phyloP scores from a whole-genome alignment of 345 rosid genomes.

The Populus nigra region DNA sequence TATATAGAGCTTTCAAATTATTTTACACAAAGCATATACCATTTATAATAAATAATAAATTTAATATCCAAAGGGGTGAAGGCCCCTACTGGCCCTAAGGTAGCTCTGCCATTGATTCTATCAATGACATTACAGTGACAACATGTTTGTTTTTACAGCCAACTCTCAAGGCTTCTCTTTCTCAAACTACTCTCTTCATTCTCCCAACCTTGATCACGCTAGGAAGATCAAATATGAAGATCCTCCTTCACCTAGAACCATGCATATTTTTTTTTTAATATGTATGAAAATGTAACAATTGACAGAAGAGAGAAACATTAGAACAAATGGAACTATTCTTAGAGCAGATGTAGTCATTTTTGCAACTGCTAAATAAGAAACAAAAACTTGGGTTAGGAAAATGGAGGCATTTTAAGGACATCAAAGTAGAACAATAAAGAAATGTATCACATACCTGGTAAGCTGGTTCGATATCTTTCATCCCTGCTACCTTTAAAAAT shows the following conservation, averaged over 20 bases:
- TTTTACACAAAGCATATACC: neutral
- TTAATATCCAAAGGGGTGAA: neutral
- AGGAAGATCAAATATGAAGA: neutral
- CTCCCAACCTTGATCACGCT: neutral
- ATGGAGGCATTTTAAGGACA: neutral
- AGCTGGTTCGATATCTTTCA: neutral
- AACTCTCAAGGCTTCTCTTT: neutral
- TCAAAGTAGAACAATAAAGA: neutral
- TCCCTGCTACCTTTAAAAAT: neutral
- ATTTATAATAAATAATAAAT: too few species aligned
- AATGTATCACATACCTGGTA: neutral
- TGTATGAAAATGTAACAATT: neutral
- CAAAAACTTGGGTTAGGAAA: neutral
- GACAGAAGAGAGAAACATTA: neutral
- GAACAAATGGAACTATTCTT: neutral
- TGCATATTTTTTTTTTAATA: too few species aligned
- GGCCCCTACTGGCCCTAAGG: neutral
- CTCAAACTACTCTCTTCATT: neutral
- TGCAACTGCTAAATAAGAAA: neutral
- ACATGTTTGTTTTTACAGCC: neutral
- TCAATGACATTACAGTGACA: neutral
- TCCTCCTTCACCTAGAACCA: neutral
- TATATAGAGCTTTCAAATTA: neutral
- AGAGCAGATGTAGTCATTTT: neutral
- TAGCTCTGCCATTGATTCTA: neutral